Evolutionary conservation across 306 rosid genomes (phyloP).

Genomic region (Cucurbita moschata): DNA sequence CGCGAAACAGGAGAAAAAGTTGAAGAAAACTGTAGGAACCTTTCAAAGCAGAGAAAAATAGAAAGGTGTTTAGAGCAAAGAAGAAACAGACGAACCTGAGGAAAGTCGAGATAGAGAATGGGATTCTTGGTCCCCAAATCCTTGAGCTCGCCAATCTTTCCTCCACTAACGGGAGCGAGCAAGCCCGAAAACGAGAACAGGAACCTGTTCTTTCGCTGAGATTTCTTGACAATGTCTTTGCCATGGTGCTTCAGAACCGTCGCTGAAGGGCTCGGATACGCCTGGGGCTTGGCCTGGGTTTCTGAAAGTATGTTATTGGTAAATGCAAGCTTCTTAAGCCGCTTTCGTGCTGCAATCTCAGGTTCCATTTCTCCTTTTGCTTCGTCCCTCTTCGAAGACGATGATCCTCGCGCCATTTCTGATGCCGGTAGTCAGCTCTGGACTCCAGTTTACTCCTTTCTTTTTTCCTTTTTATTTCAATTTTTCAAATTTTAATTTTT

Average conservation of each 20-base stretch:
- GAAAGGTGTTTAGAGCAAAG: not conserved
- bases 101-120: slow-evolving; percentile 69
- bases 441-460: not conserved
- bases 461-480: too few species aligned
- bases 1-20: not conserved
- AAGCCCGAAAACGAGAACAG: slow-evolving; percentile 82
- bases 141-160: slow-evolving; percentile 87
- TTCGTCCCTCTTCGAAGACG: slow-evolving; percentile 13
- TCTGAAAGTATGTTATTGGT: slow-evolving; percentile 41
- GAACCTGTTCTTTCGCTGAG: slow-evolving; percentile 64
- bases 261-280: slow-evolving; percentile 44
- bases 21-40: not conserved
- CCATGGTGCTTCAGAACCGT: slow-evolving; percentile 64
- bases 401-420: slow-evolving; percentile 26
- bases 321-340: slow-evolving; percentile 62
- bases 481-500: too few species aligned
- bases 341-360: slow-evolving; percentile 34
- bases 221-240: slow-evolving; percentile 67
- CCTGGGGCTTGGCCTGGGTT: slow-evolving; percentile 21
- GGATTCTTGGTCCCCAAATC: slow-evolving; percentile 78
- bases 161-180: slow-evolving; percentile 55
- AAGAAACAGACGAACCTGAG: slow-evolving; percentile 33
- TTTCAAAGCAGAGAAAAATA: not conserved
- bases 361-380: slow-evolving; percentile 16
- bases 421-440: not conserved